A percentile compares a stretch with the other conserved stretches of the same genome.
phyloP scores from a whole-genome alignment of 257 asterid species.

The Galeopsis tetrahit region DNA sequence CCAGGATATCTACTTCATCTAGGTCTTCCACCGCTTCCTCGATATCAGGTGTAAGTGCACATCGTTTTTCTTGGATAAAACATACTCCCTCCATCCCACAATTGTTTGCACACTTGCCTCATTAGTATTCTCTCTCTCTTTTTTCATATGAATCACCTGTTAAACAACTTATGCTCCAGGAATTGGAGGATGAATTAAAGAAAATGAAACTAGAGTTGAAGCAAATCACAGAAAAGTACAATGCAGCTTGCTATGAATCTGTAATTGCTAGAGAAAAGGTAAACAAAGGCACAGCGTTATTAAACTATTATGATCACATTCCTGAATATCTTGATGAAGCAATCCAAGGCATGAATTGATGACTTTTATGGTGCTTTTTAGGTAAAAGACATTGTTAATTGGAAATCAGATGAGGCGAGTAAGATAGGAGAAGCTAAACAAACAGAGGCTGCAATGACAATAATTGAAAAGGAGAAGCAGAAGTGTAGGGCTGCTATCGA shows the following conservation, averaged over 20 bases:
- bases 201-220: conserved; percentile 67
- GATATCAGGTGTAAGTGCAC: conserved; percentile 39
- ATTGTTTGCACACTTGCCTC: no score
- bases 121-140: background rate
- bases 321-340: conserved; percentile 5
- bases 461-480: conserved; percentile 61
- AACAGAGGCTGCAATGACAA: conserved; percentile 54
- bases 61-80: background rate
- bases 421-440: conserved; percentile 52
- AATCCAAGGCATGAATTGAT: background rate
- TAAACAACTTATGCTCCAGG: conserved; percentile 43
- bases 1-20: conserved; percentile 35
- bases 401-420: conserved; percentile 48
- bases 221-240: conserved; percentile 61
- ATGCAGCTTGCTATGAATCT: conserved; percentile 61
- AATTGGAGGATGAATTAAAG: conserved; percentile 67
- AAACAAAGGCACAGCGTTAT: background rate
- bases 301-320: background rate
- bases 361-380: conserved; percentile 27
- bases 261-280: conserved; percentile 52
- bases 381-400: conserved; percentile 50
- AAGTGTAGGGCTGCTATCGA: conserved; percentile 68
- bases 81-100: no score
- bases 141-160: background rate
- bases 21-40: conserved; percentile 40